phyloP scores from a whole-genome alignment of 2,329 filamentous ascomycete species.

The Colletotrichum sp. region DNA sequence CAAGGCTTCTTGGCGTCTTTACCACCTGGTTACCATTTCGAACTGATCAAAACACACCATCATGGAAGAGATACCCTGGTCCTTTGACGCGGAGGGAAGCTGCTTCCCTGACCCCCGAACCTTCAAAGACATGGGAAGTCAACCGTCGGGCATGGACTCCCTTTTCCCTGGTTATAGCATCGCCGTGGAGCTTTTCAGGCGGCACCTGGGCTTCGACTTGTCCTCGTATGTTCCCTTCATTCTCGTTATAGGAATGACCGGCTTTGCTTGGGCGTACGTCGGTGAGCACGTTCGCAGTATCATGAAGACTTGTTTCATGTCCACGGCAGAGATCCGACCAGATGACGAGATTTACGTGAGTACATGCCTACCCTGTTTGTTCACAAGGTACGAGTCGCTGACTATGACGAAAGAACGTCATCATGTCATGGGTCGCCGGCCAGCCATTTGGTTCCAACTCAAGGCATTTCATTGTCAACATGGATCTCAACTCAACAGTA shows the following conservation, averaged over 20 bases:
- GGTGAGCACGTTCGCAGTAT: background rate
- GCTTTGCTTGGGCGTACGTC: accelerated
- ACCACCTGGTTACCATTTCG: background rate
- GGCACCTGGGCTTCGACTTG: background rate
- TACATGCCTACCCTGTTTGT: no score
- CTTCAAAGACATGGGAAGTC: background rate
- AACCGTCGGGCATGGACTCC: background rate
- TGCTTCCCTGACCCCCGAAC: accelerated
- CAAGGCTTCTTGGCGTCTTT: background rate
- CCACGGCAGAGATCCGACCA: background rate
- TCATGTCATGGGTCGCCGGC: background rate
- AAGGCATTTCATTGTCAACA: background rate
- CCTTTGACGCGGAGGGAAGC: background rate
- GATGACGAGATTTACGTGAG: background rate
- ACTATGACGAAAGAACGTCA: background rate
- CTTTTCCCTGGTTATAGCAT: background rate
- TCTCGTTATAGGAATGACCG: background rate
- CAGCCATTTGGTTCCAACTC: background rate
- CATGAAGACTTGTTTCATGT: background rate
- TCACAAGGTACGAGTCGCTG: no score
- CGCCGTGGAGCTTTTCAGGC: background rate
- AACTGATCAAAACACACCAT: no score
- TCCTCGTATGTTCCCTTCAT: background rate
- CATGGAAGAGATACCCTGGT: no score
- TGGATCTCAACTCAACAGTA: background rate